Conservation (phyloP, 768 basidiomycete species). For the Sarcodon aspratus region DNA sequence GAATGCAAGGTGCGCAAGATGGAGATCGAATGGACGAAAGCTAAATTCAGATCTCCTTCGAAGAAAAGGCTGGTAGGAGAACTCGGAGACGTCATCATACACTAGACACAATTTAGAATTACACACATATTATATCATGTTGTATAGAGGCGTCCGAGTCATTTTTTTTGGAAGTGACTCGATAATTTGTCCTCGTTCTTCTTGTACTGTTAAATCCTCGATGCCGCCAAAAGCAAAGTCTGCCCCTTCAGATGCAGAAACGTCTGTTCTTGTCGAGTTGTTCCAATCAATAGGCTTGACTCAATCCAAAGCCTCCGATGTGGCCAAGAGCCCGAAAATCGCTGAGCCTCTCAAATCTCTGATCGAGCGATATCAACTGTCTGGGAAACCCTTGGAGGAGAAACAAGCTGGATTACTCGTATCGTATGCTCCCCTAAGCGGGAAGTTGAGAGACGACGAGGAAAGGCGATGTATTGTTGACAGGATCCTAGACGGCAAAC, state of each 20-base stretch:
- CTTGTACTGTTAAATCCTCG: background rate
- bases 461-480: conserved; percentile 51
- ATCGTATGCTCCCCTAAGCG: conserved; percentile 49
- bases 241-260: conserved; percentile 19
- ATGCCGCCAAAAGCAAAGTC: background rate
- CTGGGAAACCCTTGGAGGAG: conserved; percentile 49
- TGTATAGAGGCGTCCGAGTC: no score
- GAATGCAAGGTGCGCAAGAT: conserved; percentile 4
- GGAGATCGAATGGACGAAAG: conserved; percentile 5
- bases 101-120: background rate
- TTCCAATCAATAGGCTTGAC: conserved; percentile 75
- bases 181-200: background rate
- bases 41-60: background rate
- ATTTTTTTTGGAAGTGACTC: background rate
- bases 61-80: conserved; percentile 5
- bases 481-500: conserved; percentile 58
- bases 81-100: conserved; percentile 7
- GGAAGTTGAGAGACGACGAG: conserved; percentile 43
- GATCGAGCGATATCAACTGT: conserved; percentile 43
- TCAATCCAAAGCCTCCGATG: conserved; percentile 69
- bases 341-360: conserved; percentile 59
- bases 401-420: conserved; percentile 66
- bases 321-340: conserved; percentile 70
- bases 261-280: conserved; percentile 30
- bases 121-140: no score